phyloP scores from a whole-genome alignment of 176 grass and related monocot species.

The Oryza coarctata region DNA sequence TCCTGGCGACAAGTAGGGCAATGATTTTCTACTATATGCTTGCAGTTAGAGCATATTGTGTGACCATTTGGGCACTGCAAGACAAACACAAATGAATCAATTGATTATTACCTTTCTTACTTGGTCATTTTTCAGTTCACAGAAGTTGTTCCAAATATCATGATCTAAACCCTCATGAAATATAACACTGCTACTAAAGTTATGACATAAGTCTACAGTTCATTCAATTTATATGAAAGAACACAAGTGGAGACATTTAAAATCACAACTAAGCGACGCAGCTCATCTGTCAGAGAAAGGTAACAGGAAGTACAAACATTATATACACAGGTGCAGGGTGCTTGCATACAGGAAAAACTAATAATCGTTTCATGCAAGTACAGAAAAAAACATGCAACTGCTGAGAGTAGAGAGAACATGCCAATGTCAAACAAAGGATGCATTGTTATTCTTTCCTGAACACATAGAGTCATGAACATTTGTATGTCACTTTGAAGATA shows the following conservation, averaged over 20 bases:
- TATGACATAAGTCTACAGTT: neutral
- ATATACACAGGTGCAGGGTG: neutral
- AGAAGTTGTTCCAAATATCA: slow-evolving; percentile 4
- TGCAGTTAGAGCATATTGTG: slow-evolving; percentile 89
- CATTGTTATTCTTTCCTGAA: no score
- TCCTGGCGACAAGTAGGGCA: slow-evolving; percentile 88
- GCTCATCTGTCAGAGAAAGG: neutral
- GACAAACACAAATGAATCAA: slow-evolving; percentile 27
- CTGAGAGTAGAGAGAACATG: neutral
- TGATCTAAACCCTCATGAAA: neutral
- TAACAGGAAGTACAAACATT: neutral
- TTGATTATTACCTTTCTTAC: neutral
- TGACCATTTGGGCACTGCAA: slow-evolving; percentile 84
- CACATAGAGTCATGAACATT: neutral
- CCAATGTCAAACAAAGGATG: slow-evolving; percentile 8
- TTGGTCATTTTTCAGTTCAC: neutral
- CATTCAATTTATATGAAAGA: neutral
- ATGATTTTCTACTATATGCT: slow-evolving; percentile 75
- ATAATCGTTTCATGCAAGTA: neutral
- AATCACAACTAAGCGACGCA: neutral
- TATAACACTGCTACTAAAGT: neutral
- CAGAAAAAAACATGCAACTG: neutral
- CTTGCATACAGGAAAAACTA: slow-evolving; percentile 5
- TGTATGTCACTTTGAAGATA: neutral
- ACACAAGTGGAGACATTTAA: neutral